Conservation (phyloP, 495 filamentous ascomycete genomes). For the Hypoxylon lienhwacheense region DNA sequence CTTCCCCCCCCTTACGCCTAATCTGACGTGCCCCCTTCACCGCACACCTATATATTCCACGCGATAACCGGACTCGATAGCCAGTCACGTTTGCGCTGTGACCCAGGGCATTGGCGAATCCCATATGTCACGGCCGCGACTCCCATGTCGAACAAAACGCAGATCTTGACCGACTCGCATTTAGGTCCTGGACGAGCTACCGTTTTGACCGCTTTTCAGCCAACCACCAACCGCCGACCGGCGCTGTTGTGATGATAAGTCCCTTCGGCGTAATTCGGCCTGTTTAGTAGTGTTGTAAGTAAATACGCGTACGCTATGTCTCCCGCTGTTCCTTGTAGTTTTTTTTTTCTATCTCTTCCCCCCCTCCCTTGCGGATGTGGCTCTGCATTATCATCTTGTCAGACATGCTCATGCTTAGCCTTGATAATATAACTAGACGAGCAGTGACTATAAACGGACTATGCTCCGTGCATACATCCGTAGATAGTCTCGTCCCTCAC, state of each 20-base stretch:
- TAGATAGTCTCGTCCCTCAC: too few species aligned
- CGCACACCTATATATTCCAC: conserved; percentile 24
- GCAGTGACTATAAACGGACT: conserved; percentile 6
- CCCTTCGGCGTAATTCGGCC: conserved; percentile 15
- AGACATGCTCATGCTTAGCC: conserved; percentile 13
- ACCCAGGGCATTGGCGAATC: conserved; percentile 23
- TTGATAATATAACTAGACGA: conserved; percentile 12
- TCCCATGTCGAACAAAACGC: conserved; percentile 3
- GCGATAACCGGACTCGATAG: conserved; percentile 20
- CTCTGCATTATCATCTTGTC: conserved; percentile 3
- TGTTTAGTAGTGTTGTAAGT: conserved; percentile 1
- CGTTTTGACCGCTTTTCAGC: conserved; percentile 24
- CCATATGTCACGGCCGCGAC: background rate
- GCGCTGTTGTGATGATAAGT: conserved; percentile 11
- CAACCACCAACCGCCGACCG: conserved; percentile 4
- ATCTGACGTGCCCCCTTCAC: conserved; percentile 12
- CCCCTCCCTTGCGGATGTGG: too few species aligned
- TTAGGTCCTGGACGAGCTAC: conserved; percentile 1
- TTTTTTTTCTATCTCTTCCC: background rate
- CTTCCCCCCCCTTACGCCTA: background rate
- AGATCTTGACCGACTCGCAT: conserved; percentile 16
- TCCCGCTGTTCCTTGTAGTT: conserved; percentile 1
- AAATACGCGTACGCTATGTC: background rate
- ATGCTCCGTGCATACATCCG: background rate
- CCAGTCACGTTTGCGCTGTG: background rate